Conservation (phyloP, 139 green algal genomes). For the Tetraselmis chui region DNA sequence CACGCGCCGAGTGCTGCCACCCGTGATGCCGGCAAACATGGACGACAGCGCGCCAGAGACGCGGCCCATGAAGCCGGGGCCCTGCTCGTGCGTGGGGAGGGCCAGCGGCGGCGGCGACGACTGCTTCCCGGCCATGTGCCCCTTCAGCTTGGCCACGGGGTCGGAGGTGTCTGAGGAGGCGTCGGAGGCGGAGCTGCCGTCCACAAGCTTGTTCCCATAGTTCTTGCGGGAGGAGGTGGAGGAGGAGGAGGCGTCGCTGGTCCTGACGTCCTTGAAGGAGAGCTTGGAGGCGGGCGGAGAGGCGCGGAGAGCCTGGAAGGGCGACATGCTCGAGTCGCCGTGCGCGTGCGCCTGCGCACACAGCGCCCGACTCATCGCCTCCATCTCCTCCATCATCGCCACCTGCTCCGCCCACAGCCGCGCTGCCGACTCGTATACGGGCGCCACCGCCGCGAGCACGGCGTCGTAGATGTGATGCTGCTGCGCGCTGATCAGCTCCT, state of each 20-base stretch:
- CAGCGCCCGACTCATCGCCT: background rate
- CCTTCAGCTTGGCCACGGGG: background rate
- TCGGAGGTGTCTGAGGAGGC: background rate
- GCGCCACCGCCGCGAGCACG: background rate
- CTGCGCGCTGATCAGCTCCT: background rate
- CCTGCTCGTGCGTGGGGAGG: background rate
- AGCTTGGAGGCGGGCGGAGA: background rate
- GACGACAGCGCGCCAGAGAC: background rate
- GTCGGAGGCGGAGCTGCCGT: background rate
- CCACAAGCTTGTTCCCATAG: background rate
- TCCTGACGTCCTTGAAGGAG: background rate
- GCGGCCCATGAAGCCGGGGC: background rate
- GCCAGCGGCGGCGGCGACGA: background rate
- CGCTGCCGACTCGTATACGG: background rate
- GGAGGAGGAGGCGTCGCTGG: background rate
- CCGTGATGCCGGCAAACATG: background rate
- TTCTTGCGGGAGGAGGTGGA: background rate
- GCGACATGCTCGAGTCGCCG: background rate
- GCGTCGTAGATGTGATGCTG: background rate
- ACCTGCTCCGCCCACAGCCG: background rate
- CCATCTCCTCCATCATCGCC: background rate
- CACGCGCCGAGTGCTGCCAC: background rate
- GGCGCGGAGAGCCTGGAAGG: background rate
- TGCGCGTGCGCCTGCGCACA: background rate
- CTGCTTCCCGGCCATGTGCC: background rate